Percentiles rank a stretch among this genome's conserved stretches.
Evolutionary conservation across 495 filamentous ascomycete genomes (phyloP).

Genomic region (Evernia prunastri): DNA sequence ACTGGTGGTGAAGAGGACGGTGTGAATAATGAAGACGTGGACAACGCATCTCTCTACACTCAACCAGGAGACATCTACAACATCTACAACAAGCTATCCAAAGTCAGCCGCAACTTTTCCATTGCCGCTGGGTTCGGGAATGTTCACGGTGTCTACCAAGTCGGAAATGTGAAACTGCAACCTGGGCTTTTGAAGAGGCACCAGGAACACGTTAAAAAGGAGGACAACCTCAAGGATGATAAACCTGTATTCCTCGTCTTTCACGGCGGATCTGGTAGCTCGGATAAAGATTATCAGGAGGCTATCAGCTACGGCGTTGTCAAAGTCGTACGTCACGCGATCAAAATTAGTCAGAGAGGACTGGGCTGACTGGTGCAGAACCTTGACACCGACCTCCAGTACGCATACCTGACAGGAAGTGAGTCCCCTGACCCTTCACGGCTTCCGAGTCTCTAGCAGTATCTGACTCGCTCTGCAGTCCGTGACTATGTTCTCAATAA

Average conservation of each 20-base stretch:
- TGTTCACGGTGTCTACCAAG: conserved; percentile 98
- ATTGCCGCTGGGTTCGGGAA: conserved; percentile 99
- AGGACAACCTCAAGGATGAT: conserved; percentile 56
- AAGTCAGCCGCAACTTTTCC: conserved; percentile 89
- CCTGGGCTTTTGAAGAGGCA: conserved; percentile 92
- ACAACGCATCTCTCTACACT: conserved; percentile 95
- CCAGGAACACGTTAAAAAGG: conserved; percentile 80
- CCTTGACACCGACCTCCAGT: conserved; percentile 80
- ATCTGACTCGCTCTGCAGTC: no score
- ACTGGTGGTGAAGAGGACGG: conserved; percentile 96
- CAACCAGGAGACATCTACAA: conserved; percentile 91
- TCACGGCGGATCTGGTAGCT: conserved; percentile 90
- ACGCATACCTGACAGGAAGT: conserved; percentile 68
- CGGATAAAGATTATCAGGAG: conserved; percentile 78
- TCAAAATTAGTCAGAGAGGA: conserved; percentile 35
- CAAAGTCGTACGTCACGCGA: conserved; percentile 59
- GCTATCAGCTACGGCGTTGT: conserved; percentile 91
- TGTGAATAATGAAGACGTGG: conserved; percentile 63
- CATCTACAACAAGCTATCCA: conserved; percentile 73
- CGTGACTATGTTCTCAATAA: conserved; percentile 90
- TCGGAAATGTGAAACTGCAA: conserved; percentile 92
- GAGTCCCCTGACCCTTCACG: no score
- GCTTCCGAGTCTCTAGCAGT: no score
- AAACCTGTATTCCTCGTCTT: conserved; percentile 99
- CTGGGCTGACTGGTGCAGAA: conserved; percentile 27